Percentiles rank a stretch among this genome's conserved stretches.
These are phyloP conservation scores for Thalassiosira mediterranea DNA, from an alignment of 352 stramenopile species.

Conservation along the genomic window DNA sequence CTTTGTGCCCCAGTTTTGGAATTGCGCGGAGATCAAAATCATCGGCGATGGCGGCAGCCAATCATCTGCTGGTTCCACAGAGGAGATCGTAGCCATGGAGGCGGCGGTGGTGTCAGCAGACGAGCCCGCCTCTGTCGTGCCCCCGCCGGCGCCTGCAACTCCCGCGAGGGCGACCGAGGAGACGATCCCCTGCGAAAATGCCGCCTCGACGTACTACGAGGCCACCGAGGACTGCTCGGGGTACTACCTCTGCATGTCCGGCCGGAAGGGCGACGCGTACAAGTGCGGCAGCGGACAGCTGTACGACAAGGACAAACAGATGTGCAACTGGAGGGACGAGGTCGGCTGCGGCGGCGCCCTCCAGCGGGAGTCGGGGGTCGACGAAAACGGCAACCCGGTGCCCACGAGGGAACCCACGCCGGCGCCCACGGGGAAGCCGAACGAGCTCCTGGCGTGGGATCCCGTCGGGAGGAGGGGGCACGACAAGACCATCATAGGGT, in stretches of 20 bases:
- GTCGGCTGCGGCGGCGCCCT: background rate
- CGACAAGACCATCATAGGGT: constrained; percentile 13
- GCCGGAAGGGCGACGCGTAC: background rate
- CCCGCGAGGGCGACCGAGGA: too few relatives aligned
- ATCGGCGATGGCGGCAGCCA: background rate
- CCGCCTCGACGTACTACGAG: constrained; percentile 27
- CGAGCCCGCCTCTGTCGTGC: too few relatives aligned
- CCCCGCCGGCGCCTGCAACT: too few relatives aligned
- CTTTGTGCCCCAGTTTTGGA: constrained; percentile 28
- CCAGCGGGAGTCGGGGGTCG: background rate
- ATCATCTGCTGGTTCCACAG: background rate
- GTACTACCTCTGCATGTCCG: constrained; percentile 18
- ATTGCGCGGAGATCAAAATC: constrained; percentile 45
- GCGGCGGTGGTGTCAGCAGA: too few relatives aligned
- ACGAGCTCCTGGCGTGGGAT: constrained; percentile 7
- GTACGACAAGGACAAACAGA: constrained; percentile 17
- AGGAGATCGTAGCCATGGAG: background rate
- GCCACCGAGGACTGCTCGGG: constrained; percentile 30
- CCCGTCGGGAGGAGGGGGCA: background rate
- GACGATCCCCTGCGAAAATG: constrained; percentile 21
- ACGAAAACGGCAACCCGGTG: background rate
- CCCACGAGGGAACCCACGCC: constrained; percentile 1
- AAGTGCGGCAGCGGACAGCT: constrained; percentile 10
- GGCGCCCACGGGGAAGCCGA: too few relatives aligned
- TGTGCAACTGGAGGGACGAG: constrained; percentile 36